These are phyloP conservation scores for Talaromyces stipitatus DNA, from an alignment of 495 filamentous ascomycete genomes.

Conservation along the genomic window DNA sequence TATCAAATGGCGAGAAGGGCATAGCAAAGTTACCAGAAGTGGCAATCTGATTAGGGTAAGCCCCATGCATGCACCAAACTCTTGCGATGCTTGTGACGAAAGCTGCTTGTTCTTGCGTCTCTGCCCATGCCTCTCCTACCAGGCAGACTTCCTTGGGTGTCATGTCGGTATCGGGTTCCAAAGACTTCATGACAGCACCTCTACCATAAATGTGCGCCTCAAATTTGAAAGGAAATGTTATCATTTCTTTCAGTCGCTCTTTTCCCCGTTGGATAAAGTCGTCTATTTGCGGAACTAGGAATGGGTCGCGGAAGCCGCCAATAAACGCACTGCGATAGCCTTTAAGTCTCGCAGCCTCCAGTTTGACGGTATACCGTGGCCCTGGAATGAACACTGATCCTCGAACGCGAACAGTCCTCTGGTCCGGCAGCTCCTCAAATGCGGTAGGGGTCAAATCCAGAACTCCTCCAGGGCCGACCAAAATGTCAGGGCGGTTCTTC, in stretches of 20 bases:
- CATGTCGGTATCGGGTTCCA: too few relatives aligned
- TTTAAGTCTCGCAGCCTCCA: conserved; percentile 25
- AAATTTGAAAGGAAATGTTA: conserved; percentile 3
- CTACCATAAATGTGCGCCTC: neutral
- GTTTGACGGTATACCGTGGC: conserved; percentile 28
- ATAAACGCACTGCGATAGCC: conserved; percentile 33
- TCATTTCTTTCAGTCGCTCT: conserved; percentile 10
- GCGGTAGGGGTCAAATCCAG: neutral
- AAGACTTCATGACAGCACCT: too few relatives aligned
- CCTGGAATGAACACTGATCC: conserved; percentile 24
- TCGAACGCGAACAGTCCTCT: conserved; percentile 15
- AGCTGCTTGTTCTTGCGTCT: conserved; percentile 28
- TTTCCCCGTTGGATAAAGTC: conserved; percentile 15
- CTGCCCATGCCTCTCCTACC: conserved; percentile 29
- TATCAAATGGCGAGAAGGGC: conserved; percentile 23
- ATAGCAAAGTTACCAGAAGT: conserved; percentile 36
- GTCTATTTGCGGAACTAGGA: conserved; percentile 26
- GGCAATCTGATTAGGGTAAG: conserved; percentile 32
- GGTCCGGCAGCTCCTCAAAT: neutral
- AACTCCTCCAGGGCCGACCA: conserved; percentile 31
- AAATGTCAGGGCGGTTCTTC: conserved; percentile 32
- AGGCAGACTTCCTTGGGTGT: conserved; percentile 22
- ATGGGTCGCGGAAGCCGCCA: conserved; percentile 32
- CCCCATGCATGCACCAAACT: conserved; percentile 25
- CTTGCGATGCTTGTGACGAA: conserved; percentile 23